Conservation (phyloP, 2,329 filamentous ascomycete species). For the Aspergillus chevalieri region DNA sequence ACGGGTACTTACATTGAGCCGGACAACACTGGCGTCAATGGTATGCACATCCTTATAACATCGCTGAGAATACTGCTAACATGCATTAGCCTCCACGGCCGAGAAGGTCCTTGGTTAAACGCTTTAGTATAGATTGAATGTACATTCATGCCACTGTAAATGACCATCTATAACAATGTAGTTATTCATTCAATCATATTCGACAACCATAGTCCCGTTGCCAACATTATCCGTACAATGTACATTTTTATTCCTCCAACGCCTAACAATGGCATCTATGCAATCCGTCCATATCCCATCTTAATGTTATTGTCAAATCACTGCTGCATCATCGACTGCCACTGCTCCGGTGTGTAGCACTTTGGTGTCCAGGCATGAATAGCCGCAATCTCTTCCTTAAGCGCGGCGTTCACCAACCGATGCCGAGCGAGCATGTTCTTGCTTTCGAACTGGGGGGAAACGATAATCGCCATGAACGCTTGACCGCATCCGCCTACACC, state of each 20-base stretch:
- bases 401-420: constrained; percentile 72
- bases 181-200: not conserved
- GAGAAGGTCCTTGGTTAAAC: constrained; percentile 44
- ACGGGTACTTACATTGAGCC: constrained; percentile 76
- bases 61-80: constrained; percentile 7
- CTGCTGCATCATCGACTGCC: constrained; percentile 58
- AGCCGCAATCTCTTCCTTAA: constrained; percentile 80
- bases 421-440: constrained; percentile 77
- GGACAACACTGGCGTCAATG: constrained; percentile 75
- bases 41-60: constrained; percentile 43
- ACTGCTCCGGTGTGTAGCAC: constrained; percentile 87
- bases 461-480: constrained; percentile 64
- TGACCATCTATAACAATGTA: not conserved
- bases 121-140: not conserved
- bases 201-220: not conserved
- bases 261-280: not conserved
- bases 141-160: not conserved
- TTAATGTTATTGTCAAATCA: constrained; percentile 10
- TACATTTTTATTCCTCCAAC: constrained; percentile 1
- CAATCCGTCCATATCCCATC: not conserved
- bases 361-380: constrained; percentile 96
- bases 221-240: not conserved
- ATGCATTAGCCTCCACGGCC: constrained; percentile 39
- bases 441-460: constrained; percentile 63
- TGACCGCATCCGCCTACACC: constrained; percentile 61